Conservation (phyloP, 345 rosid genomes). For the Rhizophora mangle region DNA sequence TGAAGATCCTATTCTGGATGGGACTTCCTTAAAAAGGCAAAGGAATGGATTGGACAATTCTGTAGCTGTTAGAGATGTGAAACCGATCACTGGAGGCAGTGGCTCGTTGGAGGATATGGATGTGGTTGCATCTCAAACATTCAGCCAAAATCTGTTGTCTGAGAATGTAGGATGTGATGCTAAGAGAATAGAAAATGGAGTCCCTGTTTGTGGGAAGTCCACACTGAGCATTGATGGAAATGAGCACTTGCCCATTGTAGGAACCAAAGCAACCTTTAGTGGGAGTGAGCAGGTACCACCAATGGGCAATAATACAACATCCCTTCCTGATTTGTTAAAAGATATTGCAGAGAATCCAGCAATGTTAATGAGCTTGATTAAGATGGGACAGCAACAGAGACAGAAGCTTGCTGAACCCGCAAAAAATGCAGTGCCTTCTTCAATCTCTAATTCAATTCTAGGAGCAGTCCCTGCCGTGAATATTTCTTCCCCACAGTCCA, state of each 20-base stretch:
- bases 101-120: conserved; percentile 72
- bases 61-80: conserved; percentile 35
- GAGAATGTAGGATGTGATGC: conserved; percentile 37
- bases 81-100: conserved; percentile 41
- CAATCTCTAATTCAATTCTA: conserved; percentile 36
- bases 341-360: conserved; percentile 76
- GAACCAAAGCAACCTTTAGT: conserved; percentile 21
- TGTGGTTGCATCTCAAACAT: conserved; percentile 31
- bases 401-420: conserved; percentile 34
- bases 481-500: conserved; percentile 31
- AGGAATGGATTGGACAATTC: conserved; percentile 41
- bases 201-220: conserved; percentile 28
- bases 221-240: conserved; percentile 31
- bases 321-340: conserved; percentile 56
- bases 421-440: conserved; percentile 38
- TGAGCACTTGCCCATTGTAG: conserved; percentile 34
- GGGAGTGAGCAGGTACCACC: conserved; percentile 11
- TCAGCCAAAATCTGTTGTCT: conserved; percentile 24
- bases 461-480: conserved; percentile 39
- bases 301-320: conserved; percentile 10
- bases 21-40: conserved; percentile 57
- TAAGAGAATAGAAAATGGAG: conserved; percentile 41
- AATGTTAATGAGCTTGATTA: conserved; percentile 58
- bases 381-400: conserved; percentile 70
- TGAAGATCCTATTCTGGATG: conserved; percentile 50